These are phyloP conservation scores for Moelleriella libera DNA, from an alignment of 2,329 filamentous ascomycete genomes.

Conservation along the genomic window DNA sequence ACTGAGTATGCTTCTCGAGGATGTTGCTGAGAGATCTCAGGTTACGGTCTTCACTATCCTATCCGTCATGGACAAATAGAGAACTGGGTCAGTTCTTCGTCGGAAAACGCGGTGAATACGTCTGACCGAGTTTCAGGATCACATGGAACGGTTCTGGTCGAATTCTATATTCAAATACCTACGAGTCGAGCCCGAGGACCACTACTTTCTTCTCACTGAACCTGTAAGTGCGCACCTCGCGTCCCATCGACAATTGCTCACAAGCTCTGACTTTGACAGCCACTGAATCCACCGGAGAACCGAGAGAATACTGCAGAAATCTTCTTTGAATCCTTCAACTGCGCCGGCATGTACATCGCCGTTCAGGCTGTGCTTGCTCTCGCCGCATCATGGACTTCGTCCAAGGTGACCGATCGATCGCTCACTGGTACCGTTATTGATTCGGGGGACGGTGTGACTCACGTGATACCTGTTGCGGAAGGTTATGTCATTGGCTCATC, in stretches of 20 bases:
- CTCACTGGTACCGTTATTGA: slow-evolving; percentile 97
- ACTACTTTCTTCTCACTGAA: slow-evolving; percentile 95
- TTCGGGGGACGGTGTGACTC: slow-evolving; percentile 95
- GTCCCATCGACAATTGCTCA: background rate
- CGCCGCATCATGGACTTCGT: slow-evolving; percentile 95
- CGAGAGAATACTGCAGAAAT: slow-evolving; percentile 98
- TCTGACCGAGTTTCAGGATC: slow-evolving; percentile 49
- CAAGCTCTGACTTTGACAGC: slow-evolving; percentile 32
- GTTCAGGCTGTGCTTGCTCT: slow-evolving; percentile 94
- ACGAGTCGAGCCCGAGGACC: slow-evolving; percentile 93
- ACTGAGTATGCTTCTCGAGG: background rate
- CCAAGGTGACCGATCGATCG: slow-evolving; percentile 91
- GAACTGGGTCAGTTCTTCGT: slow-evolving; percentile 65
- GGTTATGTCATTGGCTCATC: slow-evolving; percentile 98
- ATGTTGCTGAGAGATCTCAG: slow-evolving; percentile 21
- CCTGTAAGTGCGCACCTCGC: slow-evolving; percentile 45
- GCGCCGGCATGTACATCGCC: slow-evolving; percentile 94
- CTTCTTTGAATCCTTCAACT: slow-evolving; percentile 99
- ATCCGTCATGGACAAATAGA: slow-evolving; percentile 97
- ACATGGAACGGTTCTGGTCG: slow-evolving; percentile 99
- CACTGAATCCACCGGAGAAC: slow-evolving; percentile 95
- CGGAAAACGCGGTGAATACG: background rate
- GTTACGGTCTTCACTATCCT: slow-evolving; percentile 93
- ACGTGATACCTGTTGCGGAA: slow-evolving; percentile 96
- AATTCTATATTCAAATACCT: slow-evolving; percentile 99